Conservation (phyloP, 257 asterid genomes). For the Coffea canephora region DNA sequence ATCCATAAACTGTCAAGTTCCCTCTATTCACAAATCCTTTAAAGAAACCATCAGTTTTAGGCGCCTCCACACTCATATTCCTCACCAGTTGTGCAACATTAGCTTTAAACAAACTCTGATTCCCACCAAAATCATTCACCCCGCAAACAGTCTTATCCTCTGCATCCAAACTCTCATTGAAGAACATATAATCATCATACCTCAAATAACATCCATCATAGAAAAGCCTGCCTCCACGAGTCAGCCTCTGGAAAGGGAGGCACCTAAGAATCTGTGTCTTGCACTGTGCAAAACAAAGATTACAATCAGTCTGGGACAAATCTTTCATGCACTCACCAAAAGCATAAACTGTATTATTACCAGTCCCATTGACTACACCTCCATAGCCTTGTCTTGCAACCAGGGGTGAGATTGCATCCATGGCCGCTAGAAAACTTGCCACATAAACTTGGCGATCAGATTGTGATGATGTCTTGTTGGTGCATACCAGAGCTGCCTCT, state of each 20-base stretch:
- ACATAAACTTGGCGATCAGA: constrained; percentile 44
- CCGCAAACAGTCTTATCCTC: constrained; percentile 53
- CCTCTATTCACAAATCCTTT: constrained; percentile 38
- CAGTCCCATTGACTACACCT: constrained; percentile 42
- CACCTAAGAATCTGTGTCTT: constrained; percentile 51
- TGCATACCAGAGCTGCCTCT: constrained; percentile 47
- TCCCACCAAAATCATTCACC: constrained; percentile 42
- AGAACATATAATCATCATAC: constrained; percentile 58
- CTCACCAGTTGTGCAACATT: constrained; percentile 43
- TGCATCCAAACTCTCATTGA: constrained; percentile 49
- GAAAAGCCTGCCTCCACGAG: constrained; percentile 46
- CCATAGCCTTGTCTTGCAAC: constrained; percentile 38
- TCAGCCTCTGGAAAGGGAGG: constrained; percentile 47
- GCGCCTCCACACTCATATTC: constrained; percentile 40
- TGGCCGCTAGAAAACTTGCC: constrained; percentile 45
- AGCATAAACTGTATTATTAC: constrained; percentile 51
- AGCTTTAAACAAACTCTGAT: constrained; percentile 37
- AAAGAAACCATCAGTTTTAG: constrained; percentile 53
- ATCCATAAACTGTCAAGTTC: constrained; percentile 58
- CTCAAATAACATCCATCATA: constrained; percentile 64
- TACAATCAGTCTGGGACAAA: constrained; percentile 55
- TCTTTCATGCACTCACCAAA: constrained; percentile 69
- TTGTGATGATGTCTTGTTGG: constrained; percentile 39
- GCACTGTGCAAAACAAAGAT: constrained; percentile 57
- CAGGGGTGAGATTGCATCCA: constrained; percentile 43